Percentiles rank a stretch among this genome's conserved stretches.
Evolutionary conservation across 1,284 basidiomycete species (phyloP).

Genomic region (Anthracocystis setariae): DNA sequence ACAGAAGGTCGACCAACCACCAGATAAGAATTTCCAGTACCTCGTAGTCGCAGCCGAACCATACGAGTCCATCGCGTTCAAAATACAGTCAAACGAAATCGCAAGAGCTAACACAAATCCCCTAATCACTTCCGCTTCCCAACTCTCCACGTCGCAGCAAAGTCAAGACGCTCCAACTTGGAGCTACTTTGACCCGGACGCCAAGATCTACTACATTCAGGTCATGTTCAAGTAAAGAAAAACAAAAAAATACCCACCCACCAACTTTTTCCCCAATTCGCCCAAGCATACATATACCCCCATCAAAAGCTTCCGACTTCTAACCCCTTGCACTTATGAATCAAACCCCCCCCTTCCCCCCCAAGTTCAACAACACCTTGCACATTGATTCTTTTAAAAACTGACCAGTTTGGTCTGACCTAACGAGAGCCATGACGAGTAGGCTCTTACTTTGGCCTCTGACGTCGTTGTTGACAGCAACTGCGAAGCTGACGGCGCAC

Average conservation of each 20-base stretch:
- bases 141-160: no score
- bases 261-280: no score
- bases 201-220: conserved; percentile 61
- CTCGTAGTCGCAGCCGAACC: conserved; percentile 97
- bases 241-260: no score
- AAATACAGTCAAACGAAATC: conserved; percentile 95
- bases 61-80: conserved; percentile 98
- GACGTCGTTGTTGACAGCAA: conserved; percentile 18
- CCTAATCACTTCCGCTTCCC: conserved; percentile 36
- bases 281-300: no score
- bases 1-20: conserved; percentile 91
- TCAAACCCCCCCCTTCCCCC: no score
- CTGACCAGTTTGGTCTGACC: conserved; percentile 43
- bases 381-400: no score
- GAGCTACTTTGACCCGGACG: conserved; percentile 61
- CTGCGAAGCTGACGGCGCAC: no score
- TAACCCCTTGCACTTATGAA: no score
- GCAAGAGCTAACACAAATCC: conserved; percentile 72
- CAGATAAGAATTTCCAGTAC: conserved; percentile 96
- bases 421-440: conserved; percentile 47
- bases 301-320: no score
- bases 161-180: conserved; percentile 60
- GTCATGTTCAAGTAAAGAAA: conserved; percentile 61
- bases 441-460: conserved; percentile 50
- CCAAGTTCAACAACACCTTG: no score